A percentile compares a stretch with the other conserved stretches of the same genome.
Conservation (phyloP, 805 yeast species). For the Yarrowia yakushimensis region DNA sequence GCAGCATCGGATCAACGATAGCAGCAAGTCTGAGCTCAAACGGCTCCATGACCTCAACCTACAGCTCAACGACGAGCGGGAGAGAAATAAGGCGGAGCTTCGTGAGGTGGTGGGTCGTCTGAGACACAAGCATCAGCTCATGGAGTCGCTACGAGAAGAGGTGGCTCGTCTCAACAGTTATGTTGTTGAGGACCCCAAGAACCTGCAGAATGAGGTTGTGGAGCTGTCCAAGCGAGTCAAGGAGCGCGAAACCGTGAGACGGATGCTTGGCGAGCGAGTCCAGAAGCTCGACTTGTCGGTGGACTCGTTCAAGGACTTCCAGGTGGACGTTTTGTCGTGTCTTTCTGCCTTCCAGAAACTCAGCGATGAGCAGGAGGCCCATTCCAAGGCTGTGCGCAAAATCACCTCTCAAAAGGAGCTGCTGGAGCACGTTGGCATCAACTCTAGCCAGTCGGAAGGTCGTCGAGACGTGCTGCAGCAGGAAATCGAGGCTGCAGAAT, state of each 20-base stretch:
- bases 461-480: not conserved
- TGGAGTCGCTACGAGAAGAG: slow-evolving; percentile 7
- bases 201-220: not conserved
- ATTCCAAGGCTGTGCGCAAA: not conserved
- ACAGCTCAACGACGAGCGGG: slow-evolving; percentile 7
- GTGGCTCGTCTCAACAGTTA: not conserved
- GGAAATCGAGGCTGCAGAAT: slow-evolving; percentile 9
- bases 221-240: not conserved
- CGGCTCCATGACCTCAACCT: not conserved
- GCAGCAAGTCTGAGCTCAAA: not conserved
- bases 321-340: slow-evolving; percentile 19
- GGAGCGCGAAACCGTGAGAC: not conserved
- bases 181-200: slow-evolving; percentile 11
- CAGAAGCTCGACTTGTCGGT: slow-evolving; percentile 16
- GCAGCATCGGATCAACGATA: not conserved
- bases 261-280: slow-evolving; percentile 14
- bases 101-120: not conserved
- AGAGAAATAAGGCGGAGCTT: not conserved
- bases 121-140: slow-evolving; percentile 10
- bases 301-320: slow-evolving; percentile 16
- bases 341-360: not conserved
- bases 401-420: slow-evolving; percentile 5
- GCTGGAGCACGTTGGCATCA: not conserved
- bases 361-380: not conserved
- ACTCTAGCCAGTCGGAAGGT: not conserved